Base-by-base conservation (phyloP, 2,329 filamentous ascomycete species). In the Pyrenophora seminiperda region DNA sequence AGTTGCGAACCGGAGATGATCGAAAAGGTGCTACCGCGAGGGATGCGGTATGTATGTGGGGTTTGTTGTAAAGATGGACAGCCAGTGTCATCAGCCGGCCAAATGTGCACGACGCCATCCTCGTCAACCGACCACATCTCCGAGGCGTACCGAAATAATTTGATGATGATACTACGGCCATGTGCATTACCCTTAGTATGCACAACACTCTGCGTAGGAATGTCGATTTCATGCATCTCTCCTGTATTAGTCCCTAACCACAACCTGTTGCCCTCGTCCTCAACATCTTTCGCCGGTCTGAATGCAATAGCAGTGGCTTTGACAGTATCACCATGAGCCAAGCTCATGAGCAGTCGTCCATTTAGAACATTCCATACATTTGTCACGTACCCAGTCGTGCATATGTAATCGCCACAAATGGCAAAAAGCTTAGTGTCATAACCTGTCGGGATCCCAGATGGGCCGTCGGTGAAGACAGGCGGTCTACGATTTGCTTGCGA, bases 61-160 rank as follows among this genome's bases (percentile, higher is more conserved):
- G 83, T 87, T 48, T 85, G 84, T 47, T 85, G 82, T 22, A 97
- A 75, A 54, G 85, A 93, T 1, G 92, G 91, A 20, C 86, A 81
- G 0, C 88, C 87, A 5, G 83, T 83, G n/a, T 84, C 80, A 62
- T 91, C 89, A 3, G 92, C 87, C 1, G 84, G 86, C 94, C 94
- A 99, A 4, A 97, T 83, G 59, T 91, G 86, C 11, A 99, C 76
- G 37, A 88, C 89, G 9, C 94, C 94, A 38, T 88, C 85, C 57
- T 97, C 92, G 68, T 97, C 94, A 39, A 99, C 73, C 0, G 92
- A 92, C 94, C 94, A 99, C 70, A 99, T 83, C 65, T 97, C 90
- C 59, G 91, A 90, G 55, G 85, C 87, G 71, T 95, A 88, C 31
- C 94, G 85, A 67, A 90, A 88, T 33, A 99, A 96, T 62, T 86